phyloP scores from a whole-genome alignment of 192 early-diverging fungal genomes.

The Backusella tuberculispora region DNA sequence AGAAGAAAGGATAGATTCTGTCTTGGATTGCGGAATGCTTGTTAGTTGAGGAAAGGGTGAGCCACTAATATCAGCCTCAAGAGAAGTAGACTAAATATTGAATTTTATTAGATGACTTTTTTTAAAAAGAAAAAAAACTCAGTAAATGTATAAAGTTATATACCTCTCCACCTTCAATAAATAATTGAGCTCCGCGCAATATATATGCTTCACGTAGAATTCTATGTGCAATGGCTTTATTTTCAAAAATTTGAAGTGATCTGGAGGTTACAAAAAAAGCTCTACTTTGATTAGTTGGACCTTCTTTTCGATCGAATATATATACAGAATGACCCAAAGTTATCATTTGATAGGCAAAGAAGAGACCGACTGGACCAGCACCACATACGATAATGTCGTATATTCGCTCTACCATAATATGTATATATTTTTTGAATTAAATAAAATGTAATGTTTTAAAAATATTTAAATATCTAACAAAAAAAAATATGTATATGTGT shows the following conservation, averaged over 20 bases:
- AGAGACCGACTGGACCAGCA: constrained; percentile 27
- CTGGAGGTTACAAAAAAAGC: constrained; percentile 20
- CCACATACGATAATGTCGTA: constrained; percentile 26
- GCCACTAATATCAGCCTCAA: constrained; percentile 9
- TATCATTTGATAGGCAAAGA: constrained; percentile 24
- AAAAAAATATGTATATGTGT: neutral
- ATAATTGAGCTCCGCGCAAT: neutral
- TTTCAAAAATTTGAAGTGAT: constrained; percentile 17
- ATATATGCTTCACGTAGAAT: neutral
- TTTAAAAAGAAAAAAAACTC: neutral
- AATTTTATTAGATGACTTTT: neutral
- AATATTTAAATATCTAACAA: neutral
- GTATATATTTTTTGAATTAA: neutral
- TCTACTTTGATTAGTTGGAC: constrained; percentile 14
- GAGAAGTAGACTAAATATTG: neutral
- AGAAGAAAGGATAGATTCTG: constrained; percentile 13
- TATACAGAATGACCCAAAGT: constrained; percentile 15
- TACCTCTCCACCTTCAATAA: neutral
- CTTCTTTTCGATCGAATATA: constrained; percentile 14
- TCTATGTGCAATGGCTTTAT: neutral
- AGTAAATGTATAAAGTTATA: neutral
- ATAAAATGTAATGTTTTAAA: neutral
- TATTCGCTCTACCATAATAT: neutral
- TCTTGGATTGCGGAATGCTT: constrained; percentile 20
- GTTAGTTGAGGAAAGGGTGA: constrained; percentile 28